Conservation (phyloP, 345 rosid species). For the Barbarea vulgaris region DNA sequence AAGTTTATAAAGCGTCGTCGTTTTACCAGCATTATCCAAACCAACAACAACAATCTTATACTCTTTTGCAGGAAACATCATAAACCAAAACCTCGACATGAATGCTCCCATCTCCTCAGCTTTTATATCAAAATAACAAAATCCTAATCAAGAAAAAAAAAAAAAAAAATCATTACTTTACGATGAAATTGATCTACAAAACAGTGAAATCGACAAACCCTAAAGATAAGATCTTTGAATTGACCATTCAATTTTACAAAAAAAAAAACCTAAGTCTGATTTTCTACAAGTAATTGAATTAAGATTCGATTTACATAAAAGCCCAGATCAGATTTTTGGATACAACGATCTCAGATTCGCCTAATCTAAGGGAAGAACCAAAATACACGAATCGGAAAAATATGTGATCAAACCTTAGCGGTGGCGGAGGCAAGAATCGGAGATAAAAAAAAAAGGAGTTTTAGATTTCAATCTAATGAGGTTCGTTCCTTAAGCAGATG, state of each 20-base stretch:
- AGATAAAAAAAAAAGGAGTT: background rate
- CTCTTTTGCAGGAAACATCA: slow-evolving; percentile 95
- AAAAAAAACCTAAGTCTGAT: background rate
- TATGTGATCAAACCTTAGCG: slow-evolving; percentile 20
- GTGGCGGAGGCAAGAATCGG: slow-evolving; percentile 6
- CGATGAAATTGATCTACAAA: background rate
- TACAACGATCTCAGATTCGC: slow-evolving; percentile 15
- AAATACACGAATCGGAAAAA: background rate
- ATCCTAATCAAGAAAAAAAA: background rate
- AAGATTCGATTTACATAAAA: slow-evolving; percentile 26
- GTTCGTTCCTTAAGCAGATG: slow-evolving; percentile 12
- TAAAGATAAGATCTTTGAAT: slow-evolving; percentile 9
- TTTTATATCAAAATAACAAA: background rate
- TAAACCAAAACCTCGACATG: slow-evolving; percentile 88
- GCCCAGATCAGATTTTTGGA: slow-evolving; percentile 24
- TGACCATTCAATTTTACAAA: background rate
- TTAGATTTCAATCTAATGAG: background rate
- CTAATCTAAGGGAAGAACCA: background rate
- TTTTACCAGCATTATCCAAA: slow-evolving; percentile 96
- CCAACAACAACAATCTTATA: slow-evolving; percentile 98
- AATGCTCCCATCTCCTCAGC: slow-evolving; percentile 70
- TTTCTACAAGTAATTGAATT: background rate
- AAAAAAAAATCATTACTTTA: background rate
- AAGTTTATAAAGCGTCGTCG: slow-evolving; percentile 93
- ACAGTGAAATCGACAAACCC: background rate